Evolutionary conservation across 1,284 basidiomycete genomes (phyloP).

Genomic region (Tylopilus sp.): DNA sequence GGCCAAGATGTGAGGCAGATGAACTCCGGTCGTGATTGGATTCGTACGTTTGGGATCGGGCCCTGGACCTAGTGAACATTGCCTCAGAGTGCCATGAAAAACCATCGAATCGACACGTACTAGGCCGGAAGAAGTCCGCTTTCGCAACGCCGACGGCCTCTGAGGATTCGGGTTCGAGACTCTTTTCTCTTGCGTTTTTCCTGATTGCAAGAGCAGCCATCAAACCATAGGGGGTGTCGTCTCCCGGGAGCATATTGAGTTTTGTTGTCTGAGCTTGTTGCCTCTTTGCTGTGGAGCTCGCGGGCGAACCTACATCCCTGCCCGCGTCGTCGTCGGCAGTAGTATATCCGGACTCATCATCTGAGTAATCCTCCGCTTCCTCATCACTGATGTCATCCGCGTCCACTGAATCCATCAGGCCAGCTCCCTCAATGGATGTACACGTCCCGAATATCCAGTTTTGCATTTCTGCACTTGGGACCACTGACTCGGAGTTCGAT

Average conservation of each 20-base stretch:
- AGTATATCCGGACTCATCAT: slow-evolving; percentile 38
- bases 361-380: slow-evolving; percentile 28
- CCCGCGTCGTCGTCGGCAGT: slow-evolving; percentile 31
- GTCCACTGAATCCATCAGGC: slow-evolving; percentile 48
- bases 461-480: slow-evolving; percentile 45
- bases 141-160: slow-evolving; percentile 60
- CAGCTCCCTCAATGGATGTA: slow-evolving; percentile 60
- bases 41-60: slow-evolving; percentile 38
- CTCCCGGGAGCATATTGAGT: slow-evolving; percentile 54
- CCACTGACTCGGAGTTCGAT: slow-evolving; percentile 26
- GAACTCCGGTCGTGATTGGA: slow-evolving; percentile 38
- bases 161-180: slow-evolving; percentile 41
- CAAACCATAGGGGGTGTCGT: slow-evolving; percentile 64
- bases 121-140: slow-evolving; percentile 59
- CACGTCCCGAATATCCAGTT: slow-evolving; percentile 73
- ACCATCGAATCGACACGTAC: slow-evolving; percentile 38
- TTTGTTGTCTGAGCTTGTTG: slow-evolving; percentile 31
- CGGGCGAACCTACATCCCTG: slow-evolving; percentile 25
- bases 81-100: background rate
- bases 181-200: slow-evolving; percentile 41
- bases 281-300: slow-evolving; percentile 28
- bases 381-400: slow-evolving; percentile 35
- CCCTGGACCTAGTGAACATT: slow-evolving; percentile 39
- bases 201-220: slow-evolving; percentile 61
- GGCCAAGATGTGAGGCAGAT: slow-evolving; percentile 66